Evolutionary conservation across 768 basidiomycete genomes (phyloP), one percentile per base, ranked within the genome.

Genomic region (Leucocoprinus birnbaumii): DNA sequence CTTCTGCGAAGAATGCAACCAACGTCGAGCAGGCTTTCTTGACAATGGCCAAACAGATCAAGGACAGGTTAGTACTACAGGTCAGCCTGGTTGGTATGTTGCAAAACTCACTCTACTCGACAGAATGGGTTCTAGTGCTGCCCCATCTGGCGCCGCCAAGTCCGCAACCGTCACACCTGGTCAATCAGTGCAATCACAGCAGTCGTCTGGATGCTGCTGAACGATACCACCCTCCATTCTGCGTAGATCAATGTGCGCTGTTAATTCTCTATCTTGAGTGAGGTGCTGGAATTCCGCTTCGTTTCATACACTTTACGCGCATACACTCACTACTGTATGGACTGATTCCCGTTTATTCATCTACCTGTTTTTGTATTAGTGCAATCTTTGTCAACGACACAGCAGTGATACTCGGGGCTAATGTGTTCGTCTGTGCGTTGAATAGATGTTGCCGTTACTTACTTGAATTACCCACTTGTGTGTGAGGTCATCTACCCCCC

Each of bases 1-100:
- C 97, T 11, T 94, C 91, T n/a, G 97, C 97, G 34, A 98, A 98
- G 89, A 94, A 91, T 65, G 93, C 95, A 51, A 95, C 94, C 58
- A 97, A 97, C 63, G 97, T 99, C 57, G 97, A 99, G 71, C 94
- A 99, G 72, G 95, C 97, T 4, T 99, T 99, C 84, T 86, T 98
- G 79, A 95, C 94, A 26, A 92, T 99, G 84, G 95, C 97, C 3
- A 91, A 96, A 79, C 91, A 93, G 73, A 93, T 94, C 68, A 93
- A 94, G 70, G 91, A 94, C 71, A 85, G 91, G 91, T 89, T 64
- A 27, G 82, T 59, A 18, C 52, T 37, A 25, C 18, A 45, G 18
- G 26, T 9, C 31, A 31, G 48, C 21, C 46, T 1, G 54, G 6
- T 8, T 21, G 8, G 9, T 47, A 25, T 19, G 14, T 47, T 27